Evolutionary conservation across 2,329 filamentous ascomycete species (phyloP).

Genomic region (Neonectria coccinea): DNA sequence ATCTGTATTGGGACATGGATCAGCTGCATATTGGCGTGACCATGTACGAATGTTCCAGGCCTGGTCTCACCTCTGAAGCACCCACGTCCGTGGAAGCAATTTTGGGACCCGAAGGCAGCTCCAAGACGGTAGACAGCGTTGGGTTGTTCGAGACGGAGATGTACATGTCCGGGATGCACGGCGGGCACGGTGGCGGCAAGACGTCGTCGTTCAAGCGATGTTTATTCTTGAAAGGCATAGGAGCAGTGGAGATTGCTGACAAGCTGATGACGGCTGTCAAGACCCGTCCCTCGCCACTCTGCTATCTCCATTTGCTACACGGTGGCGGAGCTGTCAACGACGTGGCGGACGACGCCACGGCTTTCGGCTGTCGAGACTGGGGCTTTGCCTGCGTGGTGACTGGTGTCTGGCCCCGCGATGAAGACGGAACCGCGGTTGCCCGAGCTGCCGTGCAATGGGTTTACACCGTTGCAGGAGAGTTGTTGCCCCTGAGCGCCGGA

Average conservation of each 20-base stretch:
- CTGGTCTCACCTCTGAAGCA: constrained; percentile 24
- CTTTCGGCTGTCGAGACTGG: constrained; percentile 74
- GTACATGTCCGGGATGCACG: constrained; percentile 71
- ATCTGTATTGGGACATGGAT: constrained; percentile 63
- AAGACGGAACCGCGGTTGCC: constrained; percentile 59
- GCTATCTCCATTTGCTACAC: constrained; percentile 72
- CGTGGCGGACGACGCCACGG: constrained; percentile 58
- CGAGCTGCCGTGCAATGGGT: constrained; percentile 63
- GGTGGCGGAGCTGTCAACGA: constrained; percentile 66
- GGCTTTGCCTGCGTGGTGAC: constrained; percentile 73
- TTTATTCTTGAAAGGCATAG: constrained; percentile 66
- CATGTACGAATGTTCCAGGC: constrained; percentile 56
- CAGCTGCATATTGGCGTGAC: constrained; percentile 65
- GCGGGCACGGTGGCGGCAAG: constrained; percentile 67
- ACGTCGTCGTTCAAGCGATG: constrained; percentile 75
- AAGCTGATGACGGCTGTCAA: constrained; percentile 59
- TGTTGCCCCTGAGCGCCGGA: constrained; percentile 64
- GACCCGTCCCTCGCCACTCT: constrained; percentile 62
- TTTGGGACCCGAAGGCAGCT: constrained; percentile 50
- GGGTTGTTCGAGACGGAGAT: constrained; percentile 69
- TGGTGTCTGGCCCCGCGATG: constrained; percentile 68
- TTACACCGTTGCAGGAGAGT: constrained; percentile 59
- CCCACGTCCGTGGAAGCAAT: constrained; percentile 32
- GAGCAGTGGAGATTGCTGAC: constrained; percentile 46
- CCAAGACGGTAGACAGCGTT: constrained; percentile 58